Evolutionary conservation across 2,329 filamentous ascomycete species (phyloP), one percentile per base, ranked within the genome.

Genomic region (Colletotrichum tofieldiae): DNA sequence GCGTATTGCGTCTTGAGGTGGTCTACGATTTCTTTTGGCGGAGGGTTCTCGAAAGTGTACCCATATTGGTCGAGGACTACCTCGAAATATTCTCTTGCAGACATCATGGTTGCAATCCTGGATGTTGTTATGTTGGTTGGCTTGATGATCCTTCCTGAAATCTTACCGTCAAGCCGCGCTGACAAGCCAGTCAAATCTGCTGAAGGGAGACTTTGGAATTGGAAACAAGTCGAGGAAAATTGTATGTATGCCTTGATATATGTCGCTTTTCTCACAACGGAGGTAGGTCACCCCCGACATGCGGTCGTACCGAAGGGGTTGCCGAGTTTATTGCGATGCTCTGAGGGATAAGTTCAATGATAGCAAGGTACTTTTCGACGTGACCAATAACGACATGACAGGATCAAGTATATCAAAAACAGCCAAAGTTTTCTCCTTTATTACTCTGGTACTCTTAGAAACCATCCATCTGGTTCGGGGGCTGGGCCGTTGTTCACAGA

Each of bases 41-140:
- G 60, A 16, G 60, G 60, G 23, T 63, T 63, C n/a, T 51, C 43
- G 7, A 63, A 37, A 29, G 35, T 63, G 47, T 63, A 41, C 32
- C 47, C 49, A 14, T 32, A 18, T 18, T 52, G 23, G 35, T 20
- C 12, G 1, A 41, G 39, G 29, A 67, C 37, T 9, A 32, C 20
- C 5, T 41, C 35, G 55, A 61, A 35, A 5, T 26, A 52, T 12
- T 51, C 12, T 20, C 26, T 58, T 26, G 12, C 55, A 18, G 7
- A 9, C 55, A 41, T 18, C 23, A 3, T 41, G 14, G 7, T 6
- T 1, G 12, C 2, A 8, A 18, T 39, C 8, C 37, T 14, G 9
- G 37, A 7, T 9, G 32, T 56, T 8, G 32, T 16, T 29, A 9
- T 11, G 11, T n/a, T 23, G 54, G n/a, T 56, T 56, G 2, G n/a